Percentiles rank a stretch among this genome's conserved stretches.
Evolutionary conservation across 2,329 filamentous ascomycete genomes (phyloP).

Genomic region (Alternaria burnsii): DNA sequence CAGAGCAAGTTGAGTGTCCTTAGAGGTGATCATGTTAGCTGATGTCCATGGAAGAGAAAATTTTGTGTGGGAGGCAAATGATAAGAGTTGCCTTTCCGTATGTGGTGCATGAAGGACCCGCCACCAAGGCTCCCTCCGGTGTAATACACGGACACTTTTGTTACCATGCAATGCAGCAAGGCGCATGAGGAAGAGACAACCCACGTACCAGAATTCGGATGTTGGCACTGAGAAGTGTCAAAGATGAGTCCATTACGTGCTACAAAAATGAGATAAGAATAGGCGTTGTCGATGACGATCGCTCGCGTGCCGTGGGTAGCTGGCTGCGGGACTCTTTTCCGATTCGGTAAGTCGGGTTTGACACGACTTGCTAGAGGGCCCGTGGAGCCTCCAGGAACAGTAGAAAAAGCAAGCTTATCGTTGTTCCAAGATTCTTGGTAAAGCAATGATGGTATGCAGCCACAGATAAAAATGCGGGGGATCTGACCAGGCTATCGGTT

Average conservation of each 20-base stretch:
- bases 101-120: constrained; percentile 39
- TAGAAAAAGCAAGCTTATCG: constrained; percentile 42
- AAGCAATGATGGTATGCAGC: constrained; percentile 34
- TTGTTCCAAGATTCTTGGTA: constrained; percentile 22
- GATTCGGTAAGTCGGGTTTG: constrained; percentile 31
- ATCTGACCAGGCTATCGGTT: constrained; percentile 44
- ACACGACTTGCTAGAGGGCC: constrained; percentile 41
- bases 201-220: constrained; percentile 59
- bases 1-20: constrained; percentile 88
- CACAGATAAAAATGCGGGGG: constrained; percentile 31
- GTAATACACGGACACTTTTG: constrained; percentile 30
- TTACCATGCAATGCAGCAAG: constrained; percentile 26
- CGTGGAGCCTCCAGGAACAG: constrained; percentile 28
- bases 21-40: constrained; percentile 51
- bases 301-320: constrained; percentile 40
- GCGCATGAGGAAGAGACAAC: constrained; percentile 33
- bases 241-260: constrained; percentile 55
- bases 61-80: constrained; percentile 37
- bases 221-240: constrained; percentile 58
- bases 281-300: constrained; percentile 33
- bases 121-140: constrained; percentile 35
- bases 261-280: constrained; percentile 42
- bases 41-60: constrained; percentile 27
- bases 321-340: constrained; percentile 38
- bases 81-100: constrained; percentile 43